Evolutionary conservation across 2,329 filamentous ascomycete species (phyloP), one percentile per base, ranked within the genome.

Genomic region (Eutypella sp.): DNA sequence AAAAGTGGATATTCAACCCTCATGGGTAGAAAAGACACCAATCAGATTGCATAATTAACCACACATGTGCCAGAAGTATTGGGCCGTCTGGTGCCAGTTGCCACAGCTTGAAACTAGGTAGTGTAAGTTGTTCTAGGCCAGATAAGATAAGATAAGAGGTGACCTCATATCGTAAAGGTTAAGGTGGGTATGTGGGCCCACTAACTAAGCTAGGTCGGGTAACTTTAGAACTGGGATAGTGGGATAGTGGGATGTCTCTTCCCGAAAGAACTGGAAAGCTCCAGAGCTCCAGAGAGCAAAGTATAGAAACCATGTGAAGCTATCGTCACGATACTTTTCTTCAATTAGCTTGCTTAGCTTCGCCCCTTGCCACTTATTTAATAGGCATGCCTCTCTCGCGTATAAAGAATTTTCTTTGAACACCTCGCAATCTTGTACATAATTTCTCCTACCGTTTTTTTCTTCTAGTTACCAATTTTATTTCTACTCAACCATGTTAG

Each of bases 401-500:
- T 20, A 10, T 15, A 16, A 16, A n/a, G 18, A 34, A 15, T 34
- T 9, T 34, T 16, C 18, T 15, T 34, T 34, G 31, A 34, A 3
- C 31, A 16, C 15, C 18, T n/a, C n/a, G n/a, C n/a, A n/a, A n/a
- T n/a, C n/a, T n/a, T n/a, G n/a, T n/a, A n/a, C 36, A 10, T 16
- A 37, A 18, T 46, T 37, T 31, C 13, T 37, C n/a, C 22, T 29
- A 40, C 29, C 22, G n/a, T n/a, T n/a, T n/a, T n/a, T n/a, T n/a
- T n/a, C n/a, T n/a, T n/a, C n/a, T n/a, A n/a, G n/a, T n/a, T n/a
- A n/a, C n/a, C n/a, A n/a, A n/a, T n/a, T 42, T 13, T 33, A 42
- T 37, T 16, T 22, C 47, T 6, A n/a, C n/a, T n/a, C 45, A 45
- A 58, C 49, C 36, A 72, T 72, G 69, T 57, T 71, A 47, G 56